Evolutionary conservation across 345 rosid species (phyloP).

Genomic region (Mallotus nudiflorus): DNA sequence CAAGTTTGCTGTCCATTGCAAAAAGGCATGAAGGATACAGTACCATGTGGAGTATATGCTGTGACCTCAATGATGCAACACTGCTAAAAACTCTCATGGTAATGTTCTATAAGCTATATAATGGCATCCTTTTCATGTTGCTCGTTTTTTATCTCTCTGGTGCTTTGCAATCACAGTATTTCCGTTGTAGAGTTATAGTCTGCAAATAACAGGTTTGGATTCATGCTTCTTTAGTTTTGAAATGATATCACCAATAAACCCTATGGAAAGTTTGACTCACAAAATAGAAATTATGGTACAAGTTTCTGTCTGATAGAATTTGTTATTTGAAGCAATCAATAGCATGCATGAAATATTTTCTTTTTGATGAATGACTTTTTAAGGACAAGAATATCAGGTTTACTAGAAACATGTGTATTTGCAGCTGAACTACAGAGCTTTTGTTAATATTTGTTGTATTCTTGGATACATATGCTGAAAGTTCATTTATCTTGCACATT

Average conservation of each 20-base stretch:
- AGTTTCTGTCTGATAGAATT: not conserved
- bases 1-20: slow-evolving; percentile 65
- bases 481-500: too few relatives aligned
- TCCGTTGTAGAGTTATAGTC: too few relatives aligned
- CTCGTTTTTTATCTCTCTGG: not conserved
- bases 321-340: not conserved
- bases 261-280: not conserved
- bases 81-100: slow-evolving; percentile 89
- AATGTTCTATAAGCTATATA: slow-evolving; percentile 10
- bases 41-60: slow-evolving; percentile 82
- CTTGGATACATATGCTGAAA: not conserved
- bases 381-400: not conserved
- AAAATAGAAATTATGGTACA: not conserved
- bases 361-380: not conserved
- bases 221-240: not conserved
- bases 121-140: slow-evolving; percentile 4
- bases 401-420: not conserved
- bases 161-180: not conserved
- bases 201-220: not conserved
- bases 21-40: slow-evolving; percentile 79
- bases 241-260: not conserved
- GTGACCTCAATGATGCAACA: slow-evolving; percentile 73
- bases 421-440: not conserved
- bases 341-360: not conserved
- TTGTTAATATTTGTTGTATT: not conserved